Evolutionary conservation across 1,284 basidiomycete species (phyloP).

Genomic region (Ceratorhiza oryzae-sativae): DNA sequence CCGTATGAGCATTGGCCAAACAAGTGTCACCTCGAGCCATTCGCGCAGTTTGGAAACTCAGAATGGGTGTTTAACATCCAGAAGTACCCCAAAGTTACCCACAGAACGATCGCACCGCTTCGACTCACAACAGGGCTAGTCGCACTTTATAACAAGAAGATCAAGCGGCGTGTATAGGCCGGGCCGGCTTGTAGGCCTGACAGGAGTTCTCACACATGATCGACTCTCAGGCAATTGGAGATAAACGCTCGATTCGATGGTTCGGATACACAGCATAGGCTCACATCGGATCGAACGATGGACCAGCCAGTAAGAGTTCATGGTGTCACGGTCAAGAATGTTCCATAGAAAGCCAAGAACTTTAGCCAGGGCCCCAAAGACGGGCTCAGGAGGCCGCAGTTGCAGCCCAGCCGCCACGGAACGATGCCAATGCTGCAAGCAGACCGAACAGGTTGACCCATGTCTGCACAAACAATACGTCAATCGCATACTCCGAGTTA

Average conservation of each 20-base stretch:
- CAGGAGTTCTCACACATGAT: too few relatives aligned
- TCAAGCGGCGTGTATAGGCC: not conserved
- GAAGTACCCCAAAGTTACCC: too few relatives aligned
- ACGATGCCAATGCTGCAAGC: constrained; percentile 67
- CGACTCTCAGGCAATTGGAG: too few relatives aligned
- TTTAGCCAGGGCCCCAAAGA: not conserved
- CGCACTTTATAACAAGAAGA: too few relatives aligned
- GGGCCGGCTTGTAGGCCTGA: not conserved
- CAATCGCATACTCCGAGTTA: not conserved
- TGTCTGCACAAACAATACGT: constrained; percentile 52
- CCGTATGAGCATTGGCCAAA: too few relatives aligned
- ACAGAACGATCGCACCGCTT: too few relatives aligned
- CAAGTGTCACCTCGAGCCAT: too few relatives aligned
- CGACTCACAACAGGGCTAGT: too few relatives aligned
- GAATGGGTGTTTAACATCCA: too few relatives aligned
- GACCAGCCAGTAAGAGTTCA: not conserved
- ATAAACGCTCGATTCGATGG: not conserved
- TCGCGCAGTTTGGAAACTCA: too few relatives aligned
- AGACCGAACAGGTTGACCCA: constrained; percentile 70
- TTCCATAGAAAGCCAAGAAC: not conserved
- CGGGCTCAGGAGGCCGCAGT: constrained; percentile 59
- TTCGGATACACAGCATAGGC: constrained; percentile 20
- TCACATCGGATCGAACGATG: not conserved
- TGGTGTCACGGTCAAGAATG: not conserved
- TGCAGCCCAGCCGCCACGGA: constrained; percentile 77